Percentiles rank a stretch among this genome's conserved stretches.
phyloP scores from a whole-genome alignment of 305 asterid species.

The Fraxinus sp. region DNA sequence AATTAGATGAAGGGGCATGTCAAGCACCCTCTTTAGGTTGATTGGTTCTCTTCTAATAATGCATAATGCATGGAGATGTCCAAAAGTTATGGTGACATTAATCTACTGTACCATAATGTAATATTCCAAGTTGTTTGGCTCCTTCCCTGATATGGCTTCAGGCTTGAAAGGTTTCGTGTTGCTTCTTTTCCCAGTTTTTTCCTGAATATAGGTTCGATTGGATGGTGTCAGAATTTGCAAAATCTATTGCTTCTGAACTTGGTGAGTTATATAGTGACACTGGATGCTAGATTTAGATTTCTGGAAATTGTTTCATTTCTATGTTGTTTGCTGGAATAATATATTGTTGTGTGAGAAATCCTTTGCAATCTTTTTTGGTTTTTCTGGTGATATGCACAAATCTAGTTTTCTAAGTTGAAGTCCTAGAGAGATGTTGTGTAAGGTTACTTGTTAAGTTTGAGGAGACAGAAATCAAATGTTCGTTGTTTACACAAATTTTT shows the following conservation, averaged over 20 bases:
- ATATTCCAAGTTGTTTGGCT: conserved; percentile 1
- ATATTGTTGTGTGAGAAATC: conserved; percentile 11
- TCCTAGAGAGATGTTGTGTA: neutral
- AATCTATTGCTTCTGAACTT: conserved; percentile 77
- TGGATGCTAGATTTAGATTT: neutral
- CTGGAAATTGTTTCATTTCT: neutral
- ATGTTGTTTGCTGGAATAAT: conserved; percentile 1
- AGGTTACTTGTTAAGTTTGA: neutral
- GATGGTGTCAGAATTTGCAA: conserved; percentile 76
- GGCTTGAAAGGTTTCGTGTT: conserved; percentile 26
- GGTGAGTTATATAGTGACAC: conserved; percentile 44
- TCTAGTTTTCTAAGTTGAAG: neutral
- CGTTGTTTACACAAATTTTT: neutral
- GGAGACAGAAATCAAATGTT: neutral
- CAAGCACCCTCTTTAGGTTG: neutral
- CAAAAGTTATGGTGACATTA: neutral
- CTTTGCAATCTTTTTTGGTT: neutral
- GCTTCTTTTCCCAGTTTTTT: conserved; percentile 51
- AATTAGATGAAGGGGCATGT: neutral
- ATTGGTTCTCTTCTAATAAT: neutral
- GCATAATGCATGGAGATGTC: neutral
- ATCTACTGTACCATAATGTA: neutral
- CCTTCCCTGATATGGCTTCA: conserved; percentile 17
- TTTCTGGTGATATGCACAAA: neutral
- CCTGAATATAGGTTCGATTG: conserved; percentile 91